Base-by-base conservation (phyloP, 2,329 filamentous ascomycete genomes). In the Colletotrichum aenigma region DNA sequence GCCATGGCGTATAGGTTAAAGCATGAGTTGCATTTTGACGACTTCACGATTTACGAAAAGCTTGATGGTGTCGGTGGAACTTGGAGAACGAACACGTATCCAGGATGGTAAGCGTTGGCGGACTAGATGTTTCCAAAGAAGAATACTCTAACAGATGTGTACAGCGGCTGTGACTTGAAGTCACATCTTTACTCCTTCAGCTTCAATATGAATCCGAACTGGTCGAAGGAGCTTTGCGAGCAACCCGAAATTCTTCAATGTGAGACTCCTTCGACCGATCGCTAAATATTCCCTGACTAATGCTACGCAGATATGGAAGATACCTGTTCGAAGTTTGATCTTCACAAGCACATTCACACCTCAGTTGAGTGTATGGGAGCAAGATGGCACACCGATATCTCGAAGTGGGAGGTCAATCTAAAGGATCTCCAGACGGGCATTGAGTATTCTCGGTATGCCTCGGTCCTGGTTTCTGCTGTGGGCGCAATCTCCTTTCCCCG, bases 161-260 rank as follows among this genome's bases (percentile, higher is more conserved):
- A 5, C 61, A 78, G 80, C 64, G 79, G 80, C 48, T 80, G 77
- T 56, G 79, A 84, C 78, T 77, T 85, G n/a, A 78, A 80, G 15
- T 82, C 81, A 1, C 84, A 86, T 77, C 81, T 87, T 4, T 87
- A 87, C 70, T 86, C 85, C 0, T 87, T 85, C 79, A 85, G 83
- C 48, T 87, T 86, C 78, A 84, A 83, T 21, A 78, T 82, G 13
- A 87, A 87, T 32, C 84, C 84, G 0, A 76, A 85, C 61, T 86
- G 85, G 84, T 82, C 82, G 13, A 80, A 82, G 67, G 79, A 82
- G 67, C 81, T 83, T 28, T 81, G 80, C 24, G 80, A 83, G 7
- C 83, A 84, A 67, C 62, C 77, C 2, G 85, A 86, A 76, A 86
- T 86, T 56, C 76, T 83, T 1, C 58, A 82, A 36, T 84, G 79